These are phyloP conservation scores for Botrytis byssoidea DNA, from an alignment of 2,329 filamentous ascomycete genomes.

Conservation along the genomic window DNA sequence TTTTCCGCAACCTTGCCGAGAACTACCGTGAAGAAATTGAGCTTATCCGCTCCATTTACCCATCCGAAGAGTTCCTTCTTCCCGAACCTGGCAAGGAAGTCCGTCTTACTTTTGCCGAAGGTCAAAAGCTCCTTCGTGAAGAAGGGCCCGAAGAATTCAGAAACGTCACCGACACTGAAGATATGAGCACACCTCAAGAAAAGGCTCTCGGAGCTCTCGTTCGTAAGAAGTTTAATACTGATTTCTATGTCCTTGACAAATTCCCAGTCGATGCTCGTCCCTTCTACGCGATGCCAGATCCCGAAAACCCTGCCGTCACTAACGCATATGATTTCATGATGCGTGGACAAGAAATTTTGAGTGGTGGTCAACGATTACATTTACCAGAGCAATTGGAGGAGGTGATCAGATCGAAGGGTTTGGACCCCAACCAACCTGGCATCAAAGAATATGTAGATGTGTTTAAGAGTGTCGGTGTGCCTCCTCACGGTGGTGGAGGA, in stretches of 20 bases:
- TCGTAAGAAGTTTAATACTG: constrained; percentile 84
- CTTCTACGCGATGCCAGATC: constrained; percentile 86
- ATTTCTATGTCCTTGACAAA: constrained; percentile 97
- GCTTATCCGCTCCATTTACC: constrained; percentile 69
- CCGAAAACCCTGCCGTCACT: constrained; percentile 62
- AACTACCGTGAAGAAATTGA: constrained; percentile 69
- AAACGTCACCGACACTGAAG: constrained; percentile 73
- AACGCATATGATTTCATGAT: constrained; percentile 83
- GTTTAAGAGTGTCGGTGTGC: constrained; percentile 77
- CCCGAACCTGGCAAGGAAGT: constrained; percentile 73
- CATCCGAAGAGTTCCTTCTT: constrained; percentile 74
- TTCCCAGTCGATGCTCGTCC: constrained; percentile 87
- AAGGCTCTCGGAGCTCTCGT: constrained; percentile 87
- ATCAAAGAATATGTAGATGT: constrained; percentile 89
- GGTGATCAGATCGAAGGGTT: constrained; percentile 74
- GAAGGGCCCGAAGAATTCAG: constrained; percentile 66
- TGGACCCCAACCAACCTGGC: constrained; percentile 71
- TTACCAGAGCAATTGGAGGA: constrained; percentile 71
- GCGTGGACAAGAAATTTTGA: constrained; percentile 88
- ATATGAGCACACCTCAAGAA: constrained; percentile 78
- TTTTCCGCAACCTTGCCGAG: constrained; percentile 69
- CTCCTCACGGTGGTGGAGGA: constrained; percentile 87
- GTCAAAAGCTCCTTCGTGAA: constrained; percentile 72
- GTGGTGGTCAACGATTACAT: constrained; percentile 89
- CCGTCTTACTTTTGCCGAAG: constrained; percentile 74